A percentile compares a stretch with the other conserved stretches of the same genome.
These are phyloP conservation scores for Penicillium bovifimosum DNA, from an alignment of 495 filamentous ascomycete genomes.

Conservation along the genomic window DNA sequence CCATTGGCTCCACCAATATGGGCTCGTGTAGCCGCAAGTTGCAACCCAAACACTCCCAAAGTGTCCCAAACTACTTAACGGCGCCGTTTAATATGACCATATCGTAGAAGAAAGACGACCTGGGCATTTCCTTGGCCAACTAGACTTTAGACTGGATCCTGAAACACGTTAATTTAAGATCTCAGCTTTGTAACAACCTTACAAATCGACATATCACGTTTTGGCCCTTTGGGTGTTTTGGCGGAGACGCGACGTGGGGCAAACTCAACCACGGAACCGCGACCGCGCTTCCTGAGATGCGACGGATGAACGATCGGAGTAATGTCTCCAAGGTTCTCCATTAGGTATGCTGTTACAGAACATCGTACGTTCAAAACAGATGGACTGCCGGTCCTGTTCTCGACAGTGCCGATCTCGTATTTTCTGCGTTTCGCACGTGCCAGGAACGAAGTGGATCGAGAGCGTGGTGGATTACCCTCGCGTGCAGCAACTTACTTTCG, in stretches of 20 bases:
- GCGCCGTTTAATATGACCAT: constrained; percentile 4
- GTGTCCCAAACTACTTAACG: too few relatives aligned
- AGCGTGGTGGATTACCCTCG: constrained; percentile 1
- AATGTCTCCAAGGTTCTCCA: too few relatives aligned
- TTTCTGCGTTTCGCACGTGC: neutral
- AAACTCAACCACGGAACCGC: neutral
- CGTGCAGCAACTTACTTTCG: neutral
- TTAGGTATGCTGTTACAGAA: too few relatives aligned
- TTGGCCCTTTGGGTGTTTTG: neutral
- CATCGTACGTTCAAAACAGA: neutral
- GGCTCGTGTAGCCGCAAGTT: neutral
- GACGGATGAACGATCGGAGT: too few relatives aligned
- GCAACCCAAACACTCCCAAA: neutral
- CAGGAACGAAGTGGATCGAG: neutral
- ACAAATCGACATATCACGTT: neutral
- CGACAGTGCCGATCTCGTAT: neutral
- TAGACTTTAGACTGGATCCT: neutral
- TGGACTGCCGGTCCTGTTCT: neutral
- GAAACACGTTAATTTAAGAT: constrained; percentile 1
- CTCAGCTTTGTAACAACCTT: neutral
- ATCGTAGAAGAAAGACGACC: neutral
- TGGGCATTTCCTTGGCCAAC: neutral
- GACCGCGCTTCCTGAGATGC: too few relatives aligned
- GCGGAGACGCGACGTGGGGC: neutral
- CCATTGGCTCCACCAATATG: neutral